Evolutionary conservation across 768 basidiomycete species (phyloP), one percentile per base, ranked within the genome.

Genomic region (Russula abietina): DNA sequence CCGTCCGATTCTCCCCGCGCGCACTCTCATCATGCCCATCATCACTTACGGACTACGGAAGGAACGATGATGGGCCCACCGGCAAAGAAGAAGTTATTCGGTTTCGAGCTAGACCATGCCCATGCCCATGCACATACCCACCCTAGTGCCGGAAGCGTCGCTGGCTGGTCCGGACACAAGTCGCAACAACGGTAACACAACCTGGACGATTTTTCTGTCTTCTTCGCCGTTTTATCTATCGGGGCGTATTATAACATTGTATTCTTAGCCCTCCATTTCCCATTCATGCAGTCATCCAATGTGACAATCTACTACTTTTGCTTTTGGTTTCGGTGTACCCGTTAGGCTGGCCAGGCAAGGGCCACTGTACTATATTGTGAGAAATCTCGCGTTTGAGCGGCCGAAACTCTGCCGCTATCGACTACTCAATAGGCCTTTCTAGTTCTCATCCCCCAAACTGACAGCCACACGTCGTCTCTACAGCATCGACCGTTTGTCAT

Each of bases 161-260:
- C 38, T 7, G 32, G 58, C n/a, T 64, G 62, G 57, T 16, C 52
- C 24, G 45, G 48, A 22, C 53, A 55, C 53, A 59, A 33, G 53
- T 45, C 58, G 1, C 63, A 59, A 50, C 54, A 55, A 50, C 49
- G 53, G 54, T 64, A 41, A 55, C 57, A 54, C 7, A 49, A 49
- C 16, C 19, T 14, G 39, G 43, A 63, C 62, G 26, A 57, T 30
- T 6, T 55, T 55, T 56, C 28, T 49, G 24, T 45, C 6, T 46
- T 46, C 45, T 46, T 46, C 28, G 41, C 19, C 16, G 22, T 45
- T 17, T 17, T 59, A 64, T 56, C 33, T 64, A 60, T 59, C 43
- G 24, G 63, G 63, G 63, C 59, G 63, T 60, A 56, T 55, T 45
- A 60, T 64, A 64, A 11, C 45, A 41, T 41, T 64, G 62, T 64